Evolutionary conservation across 305 asterid species (phyloP).

Genomic region (Fraxinus velutina): DNA sequence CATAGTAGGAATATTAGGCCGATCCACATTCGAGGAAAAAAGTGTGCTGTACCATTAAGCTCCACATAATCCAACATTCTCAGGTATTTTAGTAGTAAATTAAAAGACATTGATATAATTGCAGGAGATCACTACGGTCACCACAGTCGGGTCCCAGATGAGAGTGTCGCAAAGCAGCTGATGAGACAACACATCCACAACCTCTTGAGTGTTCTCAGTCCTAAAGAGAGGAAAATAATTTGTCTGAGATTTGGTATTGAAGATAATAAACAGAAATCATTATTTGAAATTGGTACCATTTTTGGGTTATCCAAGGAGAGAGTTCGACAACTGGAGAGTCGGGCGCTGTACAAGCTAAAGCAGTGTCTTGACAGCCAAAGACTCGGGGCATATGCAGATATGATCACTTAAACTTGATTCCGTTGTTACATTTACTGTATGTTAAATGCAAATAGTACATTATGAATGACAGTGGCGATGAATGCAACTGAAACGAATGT

Average conservation of each 20-base stretch:
- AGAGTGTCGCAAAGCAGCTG: constrained; percentile 51
- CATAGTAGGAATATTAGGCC: neutral
- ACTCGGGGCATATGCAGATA: constrained; percentile 28
- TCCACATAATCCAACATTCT: neutral
- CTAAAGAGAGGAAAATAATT: constrained; percentile 73
- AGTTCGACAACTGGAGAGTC: constrained; percentile 43
- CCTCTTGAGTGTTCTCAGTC: constrained; percentile 61
- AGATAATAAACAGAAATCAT: constrained; percentile 47
- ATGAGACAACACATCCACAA: constrained; percentile 71
- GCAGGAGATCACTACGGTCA: constrained; percentile 83
- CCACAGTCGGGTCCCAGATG: constrained; percentile 51
- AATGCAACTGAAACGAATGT: neutral
- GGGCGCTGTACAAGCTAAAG: constrained; percentile 40
- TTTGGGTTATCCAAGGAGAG: constrained; percentile 67
- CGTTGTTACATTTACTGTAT: constrained; percentile 5
- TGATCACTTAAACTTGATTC: constrained; percentile 41
- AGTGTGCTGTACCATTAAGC: neutral
- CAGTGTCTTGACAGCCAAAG: constrained; percentile 64
- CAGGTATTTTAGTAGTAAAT: neutral
- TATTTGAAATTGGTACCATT: constrained; percentile 66
- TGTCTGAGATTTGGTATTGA: constrained; percentile 64
- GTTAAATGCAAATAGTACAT: neutral
- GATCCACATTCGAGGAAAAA: neutral
- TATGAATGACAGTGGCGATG: neutral
- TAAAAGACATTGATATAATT: neutral